Conservation (phyloP, 1,284 basidiomycete species). For the Neonothopanus nambi region DNA sequence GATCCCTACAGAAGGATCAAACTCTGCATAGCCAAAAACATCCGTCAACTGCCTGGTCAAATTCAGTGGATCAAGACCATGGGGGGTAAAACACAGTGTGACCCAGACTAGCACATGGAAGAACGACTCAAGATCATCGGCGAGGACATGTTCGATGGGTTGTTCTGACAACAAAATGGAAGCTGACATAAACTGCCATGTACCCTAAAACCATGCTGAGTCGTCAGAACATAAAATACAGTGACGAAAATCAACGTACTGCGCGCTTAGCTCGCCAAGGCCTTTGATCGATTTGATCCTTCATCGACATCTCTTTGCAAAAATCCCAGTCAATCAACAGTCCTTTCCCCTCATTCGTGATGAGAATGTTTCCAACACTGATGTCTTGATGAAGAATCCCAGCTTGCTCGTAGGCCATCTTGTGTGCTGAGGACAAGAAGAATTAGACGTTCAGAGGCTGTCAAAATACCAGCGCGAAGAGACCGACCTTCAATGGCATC, state of each 20-base stretch:
- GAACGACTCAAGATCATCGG: background rate
- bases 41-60: too few relatives aligned
- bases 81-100: too few relatives aligned
- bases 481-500: too few relatives aligned
- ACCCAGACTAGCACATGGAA: background rate
- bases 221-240: too few relatives aligned
- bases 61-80: too few relatives aligned
- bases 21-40: too few relatives aligned
- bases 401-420: background rate
- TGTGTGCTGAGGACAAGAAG: slow-evolving; percentile 1
- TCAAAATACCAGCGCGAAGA: too few relatives aligned
- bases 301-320: slow-evolving; percentile 1
- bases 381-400: slow-evolving; percentile 9
- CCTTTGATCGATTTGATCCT: too few relatives aligned
- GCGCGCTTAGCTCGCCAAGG: background rate
- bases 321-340: slow-evolving; percentile 11
- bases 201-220: too few relatives aligned
- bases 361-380: slow-evolving; percentile 6
- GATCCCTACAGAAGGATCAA: too few relatives aligned
- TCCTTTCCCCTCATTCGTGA: background rate
- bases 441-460: background rate
- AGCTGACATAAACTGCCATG: background rate
- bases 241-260: background rate
- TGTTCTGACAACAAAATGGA: background rate
- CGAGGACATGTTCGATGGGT: background rate